phyloP scores from a whole-genome alignment of 768 basidiomycete species.

The Mycena olivaceomarginata region DNA sequence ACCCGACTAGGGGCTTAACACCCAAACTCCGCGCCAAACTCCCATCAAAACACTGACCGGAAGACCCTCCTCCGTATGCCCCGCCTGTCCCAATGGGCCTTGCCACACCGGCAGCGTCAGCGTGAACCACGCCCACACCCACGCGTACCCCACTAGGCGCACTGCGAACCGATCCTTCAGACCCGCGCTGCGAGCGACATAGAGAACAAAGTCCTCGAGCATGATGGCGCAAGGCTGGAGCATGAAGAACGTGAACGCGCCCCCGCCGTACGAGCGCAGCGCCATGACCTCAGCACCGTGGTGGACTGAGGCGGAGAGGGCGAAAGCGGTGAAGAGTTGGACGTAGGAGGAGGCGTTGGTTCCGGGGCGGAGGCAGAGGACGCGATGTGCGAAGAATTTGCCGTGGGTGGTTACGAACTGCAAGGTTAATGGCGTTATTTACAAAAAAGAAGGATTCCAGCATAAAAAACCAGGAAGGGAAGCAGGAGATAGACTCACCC shows the following conservation, averaged over 20 bases:
- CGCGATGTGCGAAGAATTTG: no score
- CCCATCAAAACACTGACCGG: conserved; percentile 27
- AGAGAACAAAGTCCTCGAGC: conserved; percentile 29
- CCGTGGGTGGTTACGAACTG: no score
- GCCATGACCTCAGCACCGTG: conserved; percentile 55
- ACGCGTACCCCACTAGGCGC: conserved; percentile 20
- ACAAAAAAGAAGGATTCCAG: no score
- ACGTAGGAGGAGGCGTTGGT: conserved; percentile 49
- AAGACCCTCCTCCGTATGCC: not conserved
- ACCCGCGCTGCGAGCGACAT: not conserved
- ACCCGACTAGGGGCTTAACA: not conserved
- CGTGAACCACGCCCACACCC: conserved; percentile 27
- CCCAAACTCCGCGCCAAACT: conserved; percentile 6
- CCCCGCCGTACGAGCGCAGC: conserved; percentile 24
- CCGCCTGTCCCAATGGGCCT: no score
- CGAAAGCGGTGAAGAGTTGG: conserved; percentile 58
- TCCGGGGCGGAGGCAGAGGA: conserved; percentile 46
- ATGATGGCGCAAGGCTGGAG: conserved; percentile 31
- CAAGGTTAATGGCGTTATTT: no score
- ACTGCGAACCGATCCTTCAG: not conserved
- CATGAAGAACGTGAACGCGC: conserved; percentile 33
- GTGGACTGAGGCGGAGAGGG: conserved; percentile 59
- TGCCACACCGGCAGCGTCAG: no score
- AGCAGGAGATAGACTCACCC: conserved; percentile 1
- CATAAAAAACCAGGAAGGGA: no score